Conservation (phyloP, 129 eudicot species). For the Flaveria trinervia region DNA sequence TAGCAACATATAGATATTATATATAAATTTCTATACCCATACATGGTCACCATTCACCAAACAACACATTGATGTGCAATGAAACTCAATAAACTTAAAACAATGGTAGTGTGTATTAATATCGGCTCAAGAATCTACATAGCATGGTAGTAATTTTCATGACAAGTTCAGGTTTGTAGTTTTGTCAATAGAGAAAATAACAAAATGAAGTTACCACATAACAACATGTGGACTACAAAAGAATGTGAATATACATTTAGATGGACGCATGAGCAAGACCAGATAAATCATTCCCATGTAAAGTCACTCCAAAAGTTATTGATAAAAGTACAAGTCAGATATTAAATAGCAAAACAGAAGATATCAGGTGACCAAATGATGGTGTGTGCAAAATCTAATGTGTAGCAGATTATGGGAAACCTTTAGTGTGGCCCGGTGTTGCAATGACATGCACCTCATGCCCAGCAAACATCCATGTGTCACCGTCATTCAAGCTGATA, state of each 20-base stretch:
- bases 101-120: background rate
- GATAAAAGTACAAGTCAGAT: background rate
- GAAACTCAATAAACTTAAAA: background rate
- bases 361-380: background rate
- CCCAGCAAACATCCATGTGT: constrained; percentile 92
- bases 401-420: constrained; percentile 31
- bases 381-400: background rate
- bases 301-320: background rate
- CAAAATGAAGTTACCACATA: background rate
- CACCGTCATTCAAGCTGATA: constrained; percentile 81
- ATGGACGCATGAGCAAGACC: background rate
- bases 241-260: constrained; percentile 1
- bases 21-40: background rate
- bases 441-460: constrained; percentile 88
- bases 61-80: constrained; percentile 17
- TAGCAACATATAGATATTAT: constrained; percentile 7
- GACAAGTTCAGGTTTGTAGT: constrained; percentile 1
- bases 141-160: constrained; percentile 4
- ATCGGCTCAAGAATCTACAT: constrained; percentile 12
- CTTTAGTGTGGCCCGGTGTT: constrained; percentile 95
- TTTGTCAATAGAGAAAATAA: constrained; percentile 1
- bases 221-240: background rate
- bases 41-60: constrained; percentile 5
- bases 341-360: background rate
- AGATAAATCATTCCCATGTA: constrained; percentile 1